Evolutionary conservation across 352 stramenopile species (phyloP), one percentile per base, ranked within the genome.

Genomic region (Pythium vanterpoolii): DNA sequence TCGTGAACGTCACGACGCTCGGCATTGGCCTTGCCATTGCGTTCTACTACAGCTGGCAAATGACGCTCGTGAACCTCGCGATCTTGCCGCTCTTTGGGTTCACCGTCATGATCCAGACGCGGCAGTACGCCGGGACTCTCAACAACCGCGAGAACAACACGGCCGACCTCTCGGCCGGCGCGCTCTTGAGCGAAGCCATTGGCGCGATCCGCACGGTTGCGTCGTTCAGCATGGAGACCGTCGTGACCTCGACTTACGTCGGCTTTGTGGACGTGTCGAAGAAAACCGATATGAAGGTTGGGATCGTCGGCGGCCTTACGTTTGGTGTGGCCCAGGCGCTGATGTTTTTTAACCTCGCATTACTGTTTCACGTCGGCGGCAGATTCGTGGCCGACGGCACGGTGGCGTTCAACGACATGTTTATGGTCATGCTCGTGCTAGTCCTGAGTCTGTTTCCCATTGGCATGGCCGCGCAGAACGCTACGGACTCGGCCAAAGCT

Each of bases 291-390:
- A 42, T 66, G 13, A 79, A 68, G 38, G 42, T 49, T 10, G 81
- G 82, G 0, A 18, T 89, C 7, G 27, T 61, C 5, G 76, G 68
- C 16, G 84, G 84, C 1, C 21, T 79, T 10, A 68, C 63, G 28
- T 78, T 86, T 55, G 85, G 85, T 1, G 60, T 84, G 36, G 73
- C 72, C 0, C 77, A 90, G 55, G 63, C 72, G 21, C 61, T 87
- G 6, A 86, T 86, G 60, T 73, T 88, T 18, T 57, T 76, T 21
- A 56, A 57, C 18, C 68, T 85, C 14, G 78, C 71, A 9, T 74
- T 94, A n/a, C 46, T 87, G 1, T 94, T 94, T 61, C 91, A 71
- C 59, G 68, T 78, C 40, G 75, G 75, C 40, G 74, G 56, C 26
- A 66, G 60, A n/a, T 77, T 77, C 52, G 72, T 89, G 10, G 42